Conservation (phyloP, 495 filamentous ascomycete genomes). For the Jackrogersella multiformis region DNA sequence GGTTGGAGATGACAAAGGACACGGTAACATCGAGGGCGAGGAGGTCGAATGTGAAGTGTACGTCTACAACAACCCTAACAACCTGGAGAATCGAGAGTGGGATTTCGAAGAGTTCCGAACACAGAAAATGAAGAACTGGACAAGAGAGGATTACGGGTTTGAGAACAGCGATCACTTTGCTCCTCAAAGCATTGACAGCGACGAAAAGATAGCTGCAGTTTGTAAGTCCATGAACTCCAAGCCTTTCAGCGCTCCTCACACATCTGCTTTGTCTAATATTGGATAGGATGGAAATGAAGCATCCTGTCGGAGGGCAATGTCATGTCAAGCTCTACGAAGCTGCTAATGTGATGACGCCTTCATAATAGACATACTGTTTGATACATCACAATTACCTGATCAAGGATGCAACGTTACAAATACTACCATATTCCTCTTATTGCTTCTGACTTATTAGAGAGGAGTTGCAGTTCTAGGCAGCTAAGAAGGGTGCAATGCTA, state of each 20-base stretch:
- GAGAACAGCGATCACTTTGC: slow-evolving; percentile 44
- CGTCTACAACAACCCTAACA: slow-evolving; percentile 64
- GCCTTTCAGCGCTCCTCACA: background rate
- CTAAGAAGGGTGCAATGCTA: background rate
- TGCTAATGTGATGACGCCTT: slow-evolving; percentile 2
- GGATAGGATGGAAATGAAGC: slow-evolving; percentile 15
- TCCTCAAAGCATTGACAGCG: slow-evolving; percentile 24
- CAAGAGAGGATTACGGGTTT: slow-evolving; percentile 53
- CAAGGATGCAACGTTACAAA: slow-evolving; percentile 32
- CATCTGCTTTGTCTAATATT: background rate
- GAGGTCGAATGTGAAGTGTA: slow-evolving; percentile 79
- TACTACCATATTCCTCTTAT: background rate
- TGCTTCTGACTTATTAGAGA: background rate
- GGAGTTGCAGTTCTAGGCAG: background rate
- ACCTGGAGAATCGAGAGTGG: slow-evolving; percentile 79
- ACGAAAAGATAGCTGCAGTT: slow-evolving; percentile 34
- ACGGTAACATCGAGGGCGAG: slow-evolving; percentile 62
- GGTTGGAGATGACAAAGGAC: slow-evolving; percentile 49
- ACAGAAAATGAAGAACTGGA: slow-evolving; percentile 70
- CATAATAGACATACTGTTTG: slow-evolving; percentile 1
- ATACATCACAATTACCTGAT: background rate
- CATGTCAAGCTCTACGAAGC: slow-evolving; percentile 1
- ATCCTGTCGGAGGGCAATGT: background rate
- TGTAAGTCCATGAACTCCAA: slow-evolving; percentile 25
- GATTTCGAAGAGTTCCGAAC: slow-evolving; percentile 77